Conservation (phyloP, 345 rosid genomes). For the Hibiscus tridactylites region DNA sequence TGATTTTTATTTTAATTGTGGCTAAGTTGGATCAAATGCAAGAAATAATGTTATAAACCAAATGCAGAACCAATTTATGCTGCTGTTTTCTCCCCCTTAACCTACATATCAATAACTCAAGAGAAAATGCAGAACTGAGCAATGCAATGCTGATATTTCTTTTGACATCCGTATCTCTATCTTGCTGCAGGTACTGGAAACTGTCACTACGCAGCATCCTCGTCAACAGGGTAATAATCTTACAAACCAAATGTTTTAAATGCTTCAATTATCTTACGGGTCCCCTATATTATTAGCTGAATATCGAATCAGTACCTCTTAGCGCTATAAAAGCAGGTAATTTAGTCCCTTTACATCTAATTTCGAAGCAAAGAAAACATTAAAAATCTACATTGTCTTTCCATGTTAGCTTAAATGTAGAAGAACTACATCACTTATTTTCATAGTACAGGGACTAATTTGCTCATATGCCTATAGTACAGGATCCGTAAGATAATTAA, state of each 20-base stretch:
- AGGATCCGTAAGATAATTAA: not conserved
- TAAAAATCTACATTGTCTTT: not conserved
- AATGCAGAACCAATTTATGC: too few relatives aligned
- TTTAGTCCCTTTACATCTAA: not conserved
- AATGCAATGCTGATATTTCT: not conserved
- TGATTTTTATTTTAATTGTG: not conserved
- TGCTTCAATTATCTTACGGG: not conserved
- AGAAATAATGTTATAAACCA: too few relatives aligned
- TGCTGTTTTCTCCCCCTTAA: too few relatives aligned
- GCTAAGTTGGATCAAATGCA: too few relatives aligned
- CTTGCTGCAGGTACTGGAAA: slow-evolving; percentile 61
- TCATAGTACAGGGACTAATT: not conserved
- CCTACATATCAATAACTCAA: too few relatives aligned
- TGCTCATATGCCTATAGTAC: not conserved
- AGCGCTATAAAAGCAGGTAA: not conserved
- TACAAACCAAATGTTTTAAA: not conserved
- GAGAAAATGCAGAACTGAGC: too few relatives aligned
- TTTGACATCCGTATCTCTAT: not conserved
- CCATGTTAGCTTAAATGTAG: not conserved
- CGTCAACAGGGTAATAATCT: slow-evolving; percentile 28
- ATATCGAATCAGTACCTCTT: not conserved
- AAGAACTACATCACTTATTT: not conserved
- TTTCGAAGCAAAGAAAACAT: not conserved
- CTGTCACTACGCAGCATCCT: slow-evolving; percentile 55
- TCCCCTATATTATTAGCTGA: not conserved